Conservation (phyloP, 1,139 yeast genomes). For the Debaryomycetaceae sp. region DNA sequence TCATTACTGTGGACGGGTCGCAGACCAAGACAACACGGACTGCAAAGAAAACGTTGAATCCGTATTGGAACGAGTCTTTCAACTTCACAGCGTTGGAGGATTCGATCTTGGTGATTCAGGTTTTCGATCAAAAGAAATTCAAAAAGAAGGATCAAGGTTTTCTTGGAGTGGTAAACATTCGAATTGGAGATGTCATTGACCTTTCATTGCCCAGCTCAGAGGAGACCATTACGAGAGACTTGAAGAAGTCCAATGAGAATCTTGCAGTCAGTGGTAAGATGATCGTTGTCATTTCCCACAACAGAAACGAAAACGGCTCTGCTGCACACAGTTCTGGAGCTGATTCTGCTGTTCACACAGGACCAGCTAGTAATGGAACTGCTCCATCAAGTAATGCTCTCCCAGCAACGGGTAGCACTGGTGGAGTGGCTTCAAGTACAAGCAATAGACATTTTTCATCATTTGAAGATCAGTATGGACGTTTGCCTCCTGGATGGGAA, state of each 20-base stretch:
- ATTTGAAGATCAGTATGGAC: slow-evolving; percentile 94
- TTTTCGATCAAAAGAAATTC: slow-evolving; percentile 94
- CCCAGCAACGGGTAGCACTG: slow-evolving; percentile 14
- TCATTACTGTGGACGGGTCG: slow-evolving; percentile 91
- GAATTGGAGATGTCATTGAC: slow-evolving; percentile 87
- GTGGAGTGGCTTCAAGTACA: slow-evolving; percentile 11
- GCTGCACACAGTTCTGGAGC: slow-evolving; percentile 15
- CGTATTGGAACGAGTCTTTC: slow-evolving; percentile 96
- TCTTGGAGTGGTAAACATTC: slow-evolving; percentile 88
- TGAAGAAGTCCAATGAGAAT: slow-evolving; percentile 88
- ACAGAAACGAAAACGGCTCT: slow-evolving; percentile 13
- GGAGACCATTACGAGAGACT: slow-evolving; percentile 90
- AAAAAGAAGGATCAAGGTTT: slow-evolving; percentile 99
- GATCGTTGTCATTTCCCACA: slow-evolving; percentile 67
- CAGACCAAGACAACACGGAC: slow-evolving; percentile 95
- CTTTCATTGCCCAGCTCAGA: slow-evolving; percentile 55
- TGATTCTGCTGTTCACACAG: slow-evolving; percentile 4
- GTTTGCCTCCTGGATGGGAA: slow-evolving; percentile 99
- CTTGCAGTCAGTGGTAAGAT: slow-evolving; percentile 90
- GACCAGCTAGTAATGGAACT: slow-evolving; percentile 7
- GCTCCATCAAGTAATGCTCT: slow-evolving; percentile 7
- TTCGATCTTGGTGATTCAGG: slow-evolving; percentile 87
- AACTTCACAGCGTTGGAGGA: slow-evolving; percentile 75
- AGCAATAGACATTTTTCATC: slow-evolving; percentile 68
- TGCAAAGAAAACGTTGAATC: slow-evolving; percentile 89